Evolutionary conservation across 306 rosid species (phyloP).

Genomic region (Vachellia collinsii): DNA sequence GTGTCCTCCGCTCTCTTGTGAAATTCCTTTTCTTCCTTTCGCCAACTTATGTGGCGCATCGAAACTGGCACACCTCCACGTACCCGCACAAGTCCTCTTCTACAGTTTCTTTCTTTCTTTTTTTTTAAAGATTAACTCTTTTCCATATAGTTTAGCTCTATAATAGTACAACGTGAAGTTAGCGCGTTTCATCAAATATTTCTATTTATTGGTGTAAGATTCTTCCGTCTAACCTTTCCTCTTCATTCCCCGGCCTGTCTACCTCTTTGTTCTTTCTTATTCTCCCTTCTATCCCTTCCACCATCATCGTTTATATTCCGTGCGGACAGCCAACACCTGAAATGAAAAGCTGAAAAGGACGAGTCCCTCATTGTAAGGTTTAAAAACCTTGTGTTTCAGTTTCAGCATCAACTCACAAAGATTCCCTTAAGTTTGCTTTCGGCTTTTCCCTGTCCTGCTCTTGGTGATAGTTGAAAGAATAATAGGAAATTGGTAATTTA

Average conservation of each 20-base stretch:
- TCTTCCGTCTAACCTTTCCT: no score
- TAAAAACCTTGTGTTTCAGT: neutral
- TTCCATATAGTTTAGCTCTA: neutral
- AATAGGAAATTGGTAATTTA: neutral
- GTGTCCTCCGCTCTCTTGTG: neutral
- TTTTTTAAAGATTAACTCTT: neutral
- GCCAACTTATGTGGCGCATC: slow-evolving; percentile 40
- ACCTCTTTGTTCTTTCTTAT: no score
- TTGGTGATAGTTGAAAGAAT: neutral
- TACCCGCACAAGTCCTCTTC: slow-evolving; percentile 4
- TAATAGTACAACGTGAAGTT: neutral
- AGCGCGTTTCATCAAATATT: slow-evolving; percentile 3
- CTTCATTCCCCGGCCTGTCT: no score
- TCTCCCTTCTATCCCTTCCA: no score
- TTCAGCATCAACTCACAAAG: neutral
- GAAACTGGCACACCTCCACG: slow-evolving; percentile 27
- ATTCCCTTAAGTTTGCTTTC: neutral
- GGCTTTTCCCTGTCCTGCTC: neutral
- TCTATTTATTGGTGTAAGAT: no score
- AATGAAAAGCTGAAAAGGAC: slow-evolving; percentile 7
- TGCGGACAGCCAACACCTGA: neutral
- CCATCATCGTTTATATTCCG: neutral
- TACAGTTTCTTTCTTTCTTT: neutral
- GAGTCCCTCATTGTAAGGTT: slow-evolving; percentile 15
- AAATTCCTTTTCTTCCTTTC: slow-evolving; percentile 29